phyloP scores from a whole-genome alignment of 805 yeast species.

The Ogataea angusta region DNA sequence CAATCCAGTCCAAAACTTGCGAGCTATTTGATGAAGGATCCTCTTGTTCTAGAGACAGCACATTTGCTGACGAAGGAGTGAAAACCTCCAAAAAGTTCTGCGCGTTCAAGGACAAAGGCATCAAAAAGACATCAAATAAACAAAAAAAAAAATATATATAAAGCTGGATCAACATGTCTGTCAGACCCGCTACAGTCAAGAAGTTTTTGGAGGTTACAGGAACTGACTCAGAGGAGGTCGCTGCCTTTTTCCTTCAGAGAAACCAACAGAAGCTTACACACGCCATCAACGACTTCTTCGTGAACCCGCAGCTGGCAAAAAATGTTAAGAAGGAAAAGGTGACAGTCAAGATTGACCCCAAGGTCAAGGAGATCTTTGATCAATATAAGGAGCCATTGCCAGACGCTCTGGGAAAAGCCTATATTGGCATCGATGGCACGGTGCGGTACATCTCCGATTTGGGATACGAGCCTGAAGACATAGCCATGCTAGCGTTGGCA shows the following conservation, averaged over 20 bases:
- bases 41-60: slow-evolving; percentile 13
- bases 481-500: slow-evolving; percentile 65
- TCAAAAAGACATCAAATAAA: slow-evolving; percentile 1
- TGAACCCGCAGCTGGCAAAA: slow-evolving; percentile 17
- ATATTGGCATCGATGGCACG: slow-evolving; percentile 78
- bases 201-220: slow-evolving; percentile 43
- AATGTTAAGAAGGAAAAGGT: slow-evolving; percentile 7
- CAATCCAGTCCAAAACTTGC: slow-evolving; percentile 26
- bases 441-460: slow-evolving; percentile 63
- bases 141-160: neutral
- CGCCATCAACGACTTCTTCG: slow-evolving; percentile 26
- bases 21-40: slow-evolving; percentile 26
- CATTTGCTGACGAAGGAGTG: slow-evolving; percentile 8
- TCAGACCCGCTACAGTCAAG: slow-evolving; percentile 19
- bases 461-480: slow-evolving; percentile 71
- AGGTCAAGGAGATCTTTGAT: slow-evolving; percentile 34
- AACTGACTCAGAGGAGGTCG: slow-evolving; percentile 34
- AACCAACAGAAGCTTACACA: slow-evolving; percentile 19
- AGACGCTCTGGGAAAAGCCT: slow-evolving; percentile 27
- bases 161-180: slow-evolving; percentile 9
- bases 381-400: slow-evolving; percentile 26
- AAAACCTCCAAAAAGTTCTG: slow-evolving; percentile 15
- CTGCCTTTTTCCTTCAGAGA: slow-evolving; percentile 33
- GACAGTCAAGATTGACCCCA: slow-evolving; percentile 3
- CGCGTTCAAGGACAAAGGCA: slow-evolving; percentile 12